phyloP scores from a whole-genome alignment of 371 early-diverging fungal genomes.

The Mucor irregularis region DNA sequence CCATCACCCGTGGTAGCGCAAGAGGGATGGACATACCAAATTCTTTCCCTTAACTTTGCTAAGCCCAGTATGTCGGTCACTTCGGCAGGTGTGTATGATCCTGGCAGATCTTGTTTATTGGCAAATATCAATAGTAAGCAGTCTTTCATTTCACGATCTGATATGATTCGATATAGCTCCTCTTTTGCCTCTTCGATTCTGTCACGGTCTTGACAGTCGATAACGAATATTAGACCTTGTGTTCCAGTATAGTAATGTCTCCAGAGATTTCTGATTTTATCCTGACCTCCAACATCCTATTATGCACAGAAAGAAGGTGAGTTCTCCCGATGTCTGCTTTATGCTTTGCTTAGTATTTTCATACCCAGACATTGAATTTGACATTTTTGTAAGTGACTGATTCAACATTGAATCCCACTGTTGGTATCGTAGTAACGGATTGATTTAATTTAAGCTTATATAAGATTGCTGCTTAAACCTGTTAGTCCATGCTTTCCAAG shows the following conservation, averaged over 20 bases:
- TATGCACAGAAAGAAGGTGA: too few species aligned
- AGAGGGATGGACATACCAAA: slow-evolving; percentile 86
- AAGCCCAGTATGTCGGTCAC: slow-evolving; percentile 80
- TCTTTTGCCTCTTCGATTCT: slow-evolving; percentile 84
- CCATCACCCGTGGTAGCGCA: slow-evolving; percentile 90
- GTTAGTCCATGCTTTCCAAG: too few species aligned
- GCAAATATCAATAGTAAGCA: slow-evolving; percentile 82
- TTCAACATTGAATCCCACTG: slow-evolving; percentile 89
- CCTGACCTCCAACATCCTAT: slow-evolving; percentile 90
- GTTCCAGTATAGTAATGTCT: slow-evolving; percentile 88
- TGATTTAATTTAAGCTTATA: slow-evolving; percentile 88
- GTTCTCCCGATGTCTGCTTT: too few species aligned
- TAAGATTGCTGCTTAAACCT: slow-evolving; percentile 72
- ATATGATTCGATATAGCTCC: slow-evolving; percentile 80
- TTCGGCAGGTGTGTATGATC: slow-evolving; percentile 79
- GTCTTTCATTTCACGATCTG: slow-evolving; percentile 85
- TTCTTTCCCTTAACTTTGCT: slow-evolving; percentile 73
- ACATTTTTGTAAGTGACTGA: slow-evolving; percentile 89
- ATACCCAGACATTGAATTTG: slow-evolving; percentile 85
- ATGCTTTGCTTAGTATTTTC: too few species aligned
- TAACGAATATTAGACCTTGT: slow-evolving; percentile 86
- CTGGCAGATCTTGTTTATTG: slow-evolving; percentile 86
- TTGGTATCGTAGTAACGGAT: slow-evolving; percentile 87
- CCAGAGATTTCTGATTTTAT: slow-evolving; percentile 89
- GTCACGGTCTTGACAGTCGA: slow-evolving; percentile 84